A percentile compares a stretch with the other conserved stretches of the same genome.
phyloP scores from a whole-genome alignment of 2,329 filamentous ascomycete species.

The Penicillium expansum region DNA sequence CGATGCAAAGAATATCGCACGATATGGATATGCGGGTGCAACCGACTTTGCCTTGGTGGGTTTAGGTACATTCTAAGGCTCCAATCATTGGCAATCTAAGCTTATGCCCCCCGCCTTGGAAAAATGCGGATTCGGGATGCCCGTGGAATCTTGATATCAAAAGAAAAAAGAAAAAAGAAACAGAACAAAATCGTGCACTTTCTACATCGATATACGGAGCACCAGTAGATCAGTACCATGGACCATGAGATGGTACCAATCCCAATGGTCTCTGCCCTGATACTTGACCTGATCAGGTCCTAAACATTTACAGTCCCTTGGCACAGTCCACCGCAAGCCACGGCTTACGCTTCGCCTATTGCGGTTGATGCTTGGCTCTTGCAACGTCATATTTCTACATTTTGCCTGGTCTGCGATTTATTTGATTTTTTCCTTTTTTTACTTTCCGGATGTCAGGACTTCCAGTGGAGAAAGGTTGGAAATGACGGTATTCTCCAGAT shows the following conservation, averaged over 20 bases:
- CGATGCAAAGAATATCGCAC: constrained; percentile 11
- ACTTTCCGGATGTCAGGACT: not conserved
- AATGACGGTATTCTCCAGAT: constrained; percentile 11
- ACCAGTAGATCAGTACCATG: not conserved
- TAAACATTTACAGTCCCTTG: not conserved
- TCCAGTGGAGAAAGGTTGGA: not conserved
- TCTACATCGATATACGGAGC: not conserved
- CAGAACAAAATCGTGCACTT: not conserved
- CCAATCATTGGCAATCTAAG: not conserved
- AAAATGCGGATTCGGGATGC: not conserved
- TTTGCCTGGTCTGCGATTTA: constrained; percentile 4
- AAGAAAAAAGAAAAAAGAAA: not conserved
- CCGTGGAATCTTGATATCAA: not conserved
- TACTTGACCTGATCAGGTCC: not conserved
- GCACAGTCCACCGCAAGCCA: not conserved
- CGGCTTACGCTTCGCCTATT: constrained; percentile 4
- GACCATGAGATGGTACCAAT: not conserved
- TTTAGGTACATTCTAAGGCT: not conserved
- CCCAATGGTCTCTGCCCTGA: not conserved
- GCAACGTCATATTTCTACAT: constrained; percentile 18
- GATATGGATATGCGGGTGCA: constrained; percentile 15
- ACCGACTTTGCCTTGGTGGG: constrained; percentile 2
- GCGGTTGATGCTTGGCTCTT: constrained; percentile 1
- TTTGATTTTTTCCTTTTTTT: constrained; percentile 1
- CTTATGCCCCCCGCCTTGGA: not conserved